Base-by-base conservation (phyloP, 495 filamentous ascomycete species). In the Pseudotulostoma volvatum region DNA sequence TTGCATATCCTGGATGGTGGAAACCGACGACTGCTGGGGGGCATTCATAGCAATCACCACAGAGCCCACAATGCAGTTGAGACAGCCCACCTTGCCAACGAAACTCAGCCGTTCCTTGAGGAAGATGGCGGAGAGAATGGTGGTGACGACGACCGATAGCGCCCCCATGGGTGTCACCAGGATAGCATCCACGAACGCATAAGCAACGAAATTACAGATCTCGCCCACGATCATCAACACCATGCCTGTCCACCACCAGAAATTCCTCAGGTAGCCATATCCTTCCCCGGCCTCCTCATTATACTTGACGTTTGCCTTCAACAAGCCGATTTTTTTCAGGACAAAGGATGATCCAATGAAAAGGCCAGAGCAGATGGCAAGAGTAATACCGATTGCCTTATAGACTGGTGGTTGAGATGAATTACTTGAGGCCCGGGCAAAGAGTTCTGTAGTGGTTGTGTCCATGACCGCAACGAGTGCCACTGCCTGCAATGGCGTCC, bases 291-390 rank as follows among this genome's bases (percentile, higher is more conserved):
- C 86, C 46, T 87, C 84, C 55, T 95, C 88, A 50, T 92, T 81
- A 59, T 95, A 95, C 61, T 96, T 97, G 45, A 83, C 72, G 55
- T 97, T 97, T 33, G 90, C 90, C 49, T 72, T 86, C 33, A 97
- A 67, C 42, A 97, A 56, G 1, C 90, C 90, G 37, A 77, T 68
- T 65, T 97, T 97, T 61, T 96, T 96, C 43, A 97, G 54, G 31
- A 97, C 87, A 51, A 97, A 97, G 1, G 90, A 96, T 8, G 81
- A 68, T 9, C 90, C 92, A 52, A 97, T 97, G 56, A 97, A 96
- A 19, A 86, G 56, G 11, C 90, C 90, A 1, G 90, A 95, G 25
- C 77, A 73, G 44, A 95, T 72, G 3, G 90, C 90, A 19, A 97
- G 68, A 9, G 74, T 70, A 42, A 97, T 80, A 30, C 90, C 90